Base-by-base conservation (phyloP, 2,329 filamentous ascomycete genomes). In the Trichophyton simii region DNA sequence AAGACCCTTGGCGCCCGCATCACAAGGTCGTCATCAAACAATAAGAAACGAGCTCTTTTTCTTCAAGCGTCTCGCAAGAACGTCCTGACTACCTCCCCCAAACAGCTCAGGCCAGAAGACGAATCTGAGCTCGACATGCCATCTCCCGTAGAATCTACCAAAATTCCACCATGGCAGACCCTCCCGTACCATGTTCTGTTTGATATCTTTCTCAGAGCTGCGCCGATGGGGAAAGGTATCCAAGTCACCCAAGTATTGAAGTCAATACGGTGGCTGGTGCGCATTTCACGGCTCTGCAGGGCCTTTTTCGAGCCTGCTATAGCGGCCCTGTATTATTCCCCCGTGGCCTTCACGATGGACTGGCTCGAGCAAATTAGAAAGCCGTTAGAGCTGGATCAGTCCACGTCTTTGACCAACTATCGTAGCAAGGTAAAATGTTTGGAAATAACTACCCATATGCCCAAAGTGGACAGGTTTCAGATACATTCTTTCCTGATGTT, bases 251-350 rank as follows among this genome's bases (percentile, higher is more conserved):
- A 79, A 67, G 67, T 71, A 57, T 66, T 65, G n/a, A 63, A 64
- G 13, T 71, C 72, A 0, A 68, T 68, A 8, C 69, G 69, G 62
- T 90, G 87, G 87, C 80, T 95, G 5, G 72, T 87, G 8, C 77
- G 78, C n/a, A 76, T 82, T 52, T 83, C 87, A 41, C 78, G 80
- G 1, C 75, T 84, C 15, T 91, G 86, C 66, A 82, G 78, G 58
- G 72, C 79, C 1, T 89, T 91, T 62, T 76, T 82, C 0, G 88
- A 91, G 67, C 87, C 89, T 3, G 88, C 88, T 1, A 73, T 94
- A 58, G 84, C 84, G 3, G 86, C 83, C 1, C 77, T 95, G 3
- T 94, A 94, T 70, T 78, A 81, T 55, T 83, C 79, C 3, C 88
- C 88, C 7, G 84, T 85, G 1, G 76, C 94, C 52, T 78, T 81